These are phyloP conservation scores for Metschnikowia orientalis DNA, from an alignment of 805 yeast species.

Conservation along the genomic window DNA sequence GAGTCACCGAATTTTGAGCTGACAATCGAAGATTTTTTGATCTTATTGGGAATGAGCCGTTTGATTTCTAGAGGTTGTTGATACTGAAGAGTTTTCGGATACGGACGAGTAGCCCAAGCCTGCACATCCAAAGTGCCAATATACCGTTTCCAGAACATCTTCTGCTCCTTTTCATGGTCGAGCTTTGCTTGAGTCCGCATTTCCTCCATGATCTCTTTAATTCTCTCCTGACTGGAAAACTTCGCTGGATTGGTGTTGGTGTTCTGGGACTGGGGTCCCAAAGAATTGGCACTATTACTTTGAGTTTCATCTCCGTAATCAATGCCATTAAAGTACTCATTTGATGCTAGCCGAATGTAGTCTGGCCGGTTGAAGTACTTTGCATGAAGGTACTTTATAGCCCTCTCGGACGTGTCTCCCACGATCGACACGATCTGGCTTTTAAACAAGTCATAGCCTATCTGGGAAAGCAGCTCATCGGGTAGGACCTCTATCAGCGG, in stretches of 20 bases:
- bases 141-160: conserved; percentile 35
- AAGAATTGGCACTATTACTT: not conserved
- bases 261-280: conserved; percentile 2
- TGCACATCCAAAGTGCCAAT: conserved; percentile 58
- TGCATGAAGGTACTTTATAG: conserved; percentile 8
- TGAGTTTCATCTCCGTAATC: conserved; percentile 2
- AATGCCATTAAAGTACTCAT: conserved; percentile 16
- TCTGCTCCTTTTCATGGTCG: conserved; percentile 6
- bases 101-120: conserved; percentile 73
- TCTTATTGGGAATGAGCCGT: conserved; percentile 28
- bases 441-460: conserved; percentile 16
- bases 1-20: conserved; percentile 22
- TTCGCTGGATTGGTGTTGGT: not conserved
- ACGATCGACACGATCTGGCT: conserved; percentile 15
- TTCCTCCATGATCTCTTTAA: conserved; percentile 8
- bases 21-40: conserved; percentile 15
- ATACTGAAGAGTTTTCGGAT: conserved; percentile 42
- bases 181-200: conserved; percentile 13
- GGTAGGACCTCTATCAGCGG: not conserved
- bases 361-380: conserved; percentile 18
- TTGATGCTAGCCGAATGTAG: conserved; percentile 17
- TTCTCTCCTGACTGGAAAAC: conserved; percentile 3
- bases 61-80: conserved; percentile 41
- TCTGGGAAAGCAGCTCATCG: conserved; percentile 7
- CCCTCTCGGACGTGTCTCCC: conserved; percentile 10